Conservation (phyloP, 139 green algal species). For the Chlorella sorokiniana region DNA sequence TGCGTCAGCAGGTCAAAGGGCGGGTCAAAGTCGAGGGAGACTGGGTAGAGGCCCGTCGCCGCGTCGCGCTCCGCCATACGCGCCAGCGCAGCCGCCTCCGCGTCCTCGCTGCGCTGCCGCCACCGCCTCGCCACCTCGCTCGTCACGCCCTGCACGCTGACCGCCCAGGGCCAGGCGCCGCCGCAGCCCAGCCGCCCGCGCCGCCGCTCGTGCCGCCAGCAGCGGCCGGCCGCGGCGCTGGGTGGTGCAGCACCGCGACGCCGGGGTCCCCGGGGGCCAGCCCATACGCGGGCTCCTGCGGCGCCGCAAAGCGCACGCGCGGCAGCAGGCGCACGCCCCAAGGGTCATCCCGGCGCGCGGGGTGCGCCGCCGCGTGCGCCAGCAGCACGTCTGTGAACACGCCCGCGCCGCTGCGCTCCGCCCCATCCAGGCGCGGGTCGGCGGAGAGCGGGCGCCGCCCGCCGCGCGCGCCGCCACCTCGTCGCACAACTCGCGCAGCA, state of each 20-base stretch:
- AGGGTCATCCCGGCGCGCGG: constrained; percentile 48
- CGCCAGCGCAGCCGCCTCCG: not conserved
- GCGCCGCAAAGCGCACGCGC: constrained; percentile 66
- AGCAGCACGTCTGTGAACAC: constrained; percentile 86
- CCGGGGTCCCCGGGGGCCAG: constrained; percentile 52
- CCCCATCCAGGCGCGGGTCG: constrained; percentile 71
- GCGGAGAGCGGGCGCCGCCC: constrained; percentile 51
- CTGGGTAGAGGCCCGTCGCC: constrained; percentile 59
- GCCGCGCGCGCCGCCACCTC: constrained; percentile 66
- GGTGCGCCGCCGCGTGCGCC: constrained; percentile 49
- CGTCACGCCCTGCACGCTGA: constrained; percentile 3
- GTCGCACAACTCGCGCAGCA: constrained; percentile 75
- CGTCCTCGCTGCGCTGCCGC: not conserved
- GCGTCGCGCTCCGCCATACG: constrained; percentile 24
- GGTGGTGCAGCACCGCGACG: constrained; percentile 79
- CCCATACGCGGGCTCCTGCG: constrained; percentile 28
- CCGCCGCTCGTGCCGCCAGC: not conserved
- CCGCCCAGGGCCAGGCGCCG: constrained; percentile 10
- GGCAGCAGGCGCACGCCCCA: constrained; percentile 82
- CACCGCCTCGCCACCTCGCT: constrained; percentile 3
- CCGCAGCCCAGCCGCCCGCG: not conserved
- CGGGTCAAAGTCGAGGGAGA: constrained; percentile 67
- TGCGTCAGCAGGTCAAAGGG: constrained; percentile 75
- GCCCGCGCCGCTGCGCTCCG: constrained; percentile 83
- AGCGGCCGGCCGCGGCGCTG: constrained; percentile 54